Conservation (phyloP, 352 stramenopile genomes). For the Pythium periplocum region DNA sequence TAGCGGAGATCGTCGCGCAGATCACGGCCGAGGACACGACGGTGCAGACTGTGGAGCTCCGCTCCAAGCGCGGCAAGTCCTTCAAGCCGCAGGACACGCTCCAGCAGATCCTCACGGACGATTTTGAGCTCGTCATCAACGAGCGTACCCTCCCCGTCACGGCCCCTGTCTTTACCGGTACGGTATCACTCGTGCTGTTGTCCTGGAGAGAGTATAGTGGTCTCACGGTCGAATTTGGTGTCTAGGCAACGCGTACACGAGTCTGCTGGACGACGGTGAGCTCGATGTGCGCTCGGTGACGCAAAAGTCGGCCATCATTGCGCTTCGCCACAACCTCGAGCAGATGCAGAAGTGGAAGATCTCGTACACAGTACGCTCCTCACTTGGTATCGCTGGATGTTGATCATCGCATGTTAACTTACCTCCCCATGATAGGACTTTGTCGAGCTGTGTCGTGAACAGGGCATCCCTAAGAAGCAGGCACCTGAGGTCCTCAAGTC, state of each 20-base stretch:
- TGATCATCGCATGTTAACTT: too few species aligned
- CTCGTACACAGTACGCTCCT: conserved; percentile 33
- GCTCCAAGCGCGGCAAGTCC: conserved; percentile 44
- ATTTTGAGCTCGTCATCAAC: conserved; percentile 82
- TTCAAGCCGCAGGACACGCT: conserved; percentile 64
- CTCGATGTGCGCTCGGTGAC: conserved; percentile 73
- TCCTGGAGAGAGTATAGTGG: not conserved
- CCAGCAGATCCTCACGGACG: conserved; percentile 63
- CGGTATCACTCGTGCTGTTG: not conserved
- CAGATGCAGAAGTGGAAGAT: conserved; percentile 79
- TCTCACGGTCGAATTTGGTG: not conserved
- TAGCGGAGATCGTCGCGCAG: conserved; percentile 64
- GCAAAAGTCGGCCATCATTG: conserved; percentile 77
- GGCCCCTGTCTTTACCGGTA: conserved; percentile 62
- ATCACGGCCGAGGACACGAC: conserved; percentile 75
- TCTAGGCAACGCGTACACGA: conserved; percentile 63
- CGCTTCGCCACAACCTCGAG: conserved; percentile 65
- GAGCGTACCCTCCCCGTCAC: conserved; percentile 67
- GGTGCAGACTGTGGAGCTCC: conserved; percentile 62
- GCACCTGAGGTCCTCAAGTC: conserved; percentile 63
- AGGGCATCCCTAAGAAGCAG: conserved; percentile 84
- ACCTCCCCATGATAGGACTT: conserved; percentile 37
- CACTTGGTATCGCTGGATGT: too few species aligned
- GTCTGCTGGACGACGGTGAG: conserved; percentile 64
- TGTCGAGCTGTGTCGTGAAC: conserved; percentile 54